Evolutionary conservation across 2,329 filamentous ascomycete species (phyloP), one percentile per base, ranked within the genome.

Genomic region (Fusarium paranaense): DNA sequence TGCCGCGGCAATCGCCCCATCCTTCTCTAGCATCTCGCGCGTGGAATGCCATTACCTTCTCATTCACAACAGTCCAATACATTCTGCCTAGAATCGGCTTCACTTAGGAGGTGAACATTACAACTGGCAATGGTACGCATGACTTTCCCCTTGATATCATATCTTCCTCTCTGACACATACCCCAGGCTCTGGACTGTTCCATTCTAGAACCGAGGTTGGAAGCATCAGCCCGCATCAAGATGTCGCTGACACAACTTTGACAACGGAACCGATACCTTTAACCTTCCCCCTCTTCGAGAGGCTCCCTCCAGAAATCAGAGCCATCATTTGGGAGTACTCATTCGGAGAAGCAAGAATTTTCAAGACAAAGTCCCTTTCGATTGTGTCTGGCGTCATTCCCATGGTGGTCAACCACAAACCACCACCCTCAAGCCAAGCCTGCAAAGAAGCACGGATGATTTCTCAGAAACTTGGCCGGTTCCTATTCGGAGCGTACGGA

Each of bases 391-490:
- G 32, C 5, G 16, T 38, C 13, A 18, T 69, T 10, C 57, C 66
- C 16, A 62, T 69, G 62, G 47, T 47, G 2, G 32, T 62, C 11
- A 42, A 57, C 18, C 66, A 69, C 47, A 66, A 69, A 18, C 66
- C 66, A 13, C 66, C 66, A 3, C 37, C 62, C 14, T 59, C 66
- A 13, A 66, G 11, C 6, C 57, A 66, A 27, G 9, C 66, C 4
- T 69, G 56, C 35, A 57, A 40, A 47, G 66, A 69, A 35, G 66
- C 62, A 14, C 56, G 62, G 7, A 8, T 22, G 2, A 10, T 60
- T 7, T 38, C 47, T 7, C 10, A 32, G 6, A 11, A 27, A 8
- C 10, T 52, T 16, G 62, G 62, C 6, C 18, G 5, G 6, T 69
- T 62, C 20, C 14, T 45, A 4, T 66, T 66, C 20, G 66, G 66